These are phyloP conservation scores for Kurtzmaniella quercitrusa DNA, from an alignment of 1,139 yeast species.

Conservation along the genomic window DNA sequence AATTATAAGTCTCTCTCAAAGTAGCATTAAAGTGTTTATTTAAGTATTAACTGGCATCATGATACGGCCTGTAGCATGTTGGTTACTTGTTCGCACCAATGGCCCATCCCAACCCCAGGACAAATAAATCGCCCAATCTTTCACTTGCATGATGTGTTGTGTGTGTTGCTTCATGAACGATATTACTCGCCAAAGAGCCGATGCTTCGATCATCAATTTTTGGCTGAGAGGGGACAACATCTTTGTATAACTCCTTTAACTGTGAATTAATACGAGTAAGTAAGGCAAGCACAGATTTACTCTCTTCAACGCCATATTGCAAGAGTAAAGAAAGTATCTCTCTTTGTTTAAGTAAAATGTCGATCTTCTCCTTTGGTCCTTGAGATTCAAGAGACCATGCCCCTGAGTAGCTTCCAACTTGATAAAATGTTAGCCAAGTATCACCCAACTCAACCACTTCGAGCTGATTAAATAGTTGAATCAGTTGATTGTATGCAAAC, in stretches of 20 bases:
- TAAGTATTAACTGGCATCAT: too few species aligned
- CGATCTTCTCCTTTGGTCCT: constrained; percentile 15
- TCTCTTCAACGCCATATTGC: constrained; percentile 24
- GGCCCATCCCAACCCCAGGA: constrained; percentile 64
- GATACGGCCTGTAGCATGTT: background rate
- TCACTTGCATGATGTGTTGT: constrained; percentile 41
- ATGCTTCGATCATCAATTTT: constrained; percentile 6
- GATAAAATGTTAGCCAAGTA: constrained; percentile 61
- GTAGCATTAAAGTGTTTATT: too few species aligned
- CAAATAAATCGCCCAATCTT: constrained; percentile 48
- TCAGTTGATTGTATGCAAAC: constrained; percentile 42
- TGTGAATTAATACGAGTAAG: constrained; percentile 26
- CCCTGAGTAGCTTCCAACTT: constrained; percentile 47
- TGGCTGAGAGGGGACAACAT: constrained; percentile 15
- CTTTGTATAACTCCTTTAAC: constrained; percentile 29
- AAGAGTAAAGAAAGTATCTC: constrained; percentile 45
- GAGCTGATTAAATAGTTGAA: constrained; percentile 25
- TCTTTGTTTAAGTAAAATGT: constrained; percentile 38
- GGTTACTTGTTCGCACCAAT: constrained; percentile 45
- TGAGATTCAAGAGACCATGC: constrained; percentile 19
- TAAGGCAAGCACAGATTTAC: constrained; percentile 11
- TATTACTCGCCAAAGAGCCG: constrained; percentile 22
- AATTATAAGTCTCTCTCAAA: background rate
- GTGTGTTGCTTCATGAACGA: constrained; percentile 30
- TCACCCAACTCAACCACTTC: constrained; percentile 22